Evolutionary conservation across 2,329 filamentous ascomycete species (phyloP).

Genomic region (Fusarium humuli): DNA sequence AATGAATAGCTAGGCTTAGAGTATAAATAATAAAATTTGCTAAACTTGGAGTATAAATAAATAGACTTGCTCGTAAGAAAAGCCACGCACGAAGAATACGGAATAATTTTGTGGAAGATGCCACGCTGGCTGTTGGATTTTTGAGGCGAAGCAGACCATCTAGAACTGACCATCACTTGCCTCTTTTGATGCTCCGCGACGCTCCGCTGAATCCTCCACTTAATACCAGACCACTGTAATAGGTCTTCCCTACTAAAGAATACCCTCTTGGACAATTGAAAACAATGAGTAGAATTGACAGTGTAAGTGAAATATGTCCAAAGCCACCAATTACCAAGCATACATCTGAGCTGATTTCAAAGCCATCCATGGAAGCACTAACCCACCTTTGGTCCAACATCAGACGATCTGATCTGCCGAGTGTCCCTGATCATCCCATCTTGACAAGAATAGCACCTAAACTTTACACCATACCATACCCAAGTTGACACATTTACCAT

Average conservation of each 20-base stretch:
- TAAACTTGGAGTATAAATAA: constrained; percentile 7
- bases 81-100: constrained; percentile 4
- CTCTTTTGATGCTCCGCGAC: background rate
- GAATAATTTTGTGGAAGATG: constrained; percentile 33
- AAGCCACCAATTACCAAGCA: constrained; percentile 29
- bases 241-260: too few species aligned
- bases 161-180: constrained; percentile 20
- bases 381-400: constrained; percentile 19
- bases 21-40: constrained; percentile 1
- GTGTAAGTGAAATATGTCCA: constrained; percentile 38
- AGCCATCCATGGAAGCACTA: constrained; percentile 7
- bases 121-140: constrained; percentile 43
- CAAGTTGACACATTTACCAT: background rate
- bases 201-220: background rate
- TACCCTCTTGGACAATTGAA: too few species aligned
- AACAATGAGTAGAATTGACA: background rate
- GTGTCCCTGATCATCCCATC: constrained; percentile 12
- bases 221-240: background rate
- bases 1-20: background rate
- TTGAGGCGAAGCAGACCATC: constrained; percentile 31
- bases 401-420: constrained; percentile 29
- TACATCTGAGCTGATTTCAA: constrained; percentile 33
- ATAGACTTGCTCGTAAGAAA: background rate
- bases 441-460: background rate
- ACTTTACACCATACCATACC: background rate